These are phyloP conservation scores for Gynostemma pentaphyllum DNA, from an alignment of 306 rosid species.

Conservation along the genomic window DNA sequence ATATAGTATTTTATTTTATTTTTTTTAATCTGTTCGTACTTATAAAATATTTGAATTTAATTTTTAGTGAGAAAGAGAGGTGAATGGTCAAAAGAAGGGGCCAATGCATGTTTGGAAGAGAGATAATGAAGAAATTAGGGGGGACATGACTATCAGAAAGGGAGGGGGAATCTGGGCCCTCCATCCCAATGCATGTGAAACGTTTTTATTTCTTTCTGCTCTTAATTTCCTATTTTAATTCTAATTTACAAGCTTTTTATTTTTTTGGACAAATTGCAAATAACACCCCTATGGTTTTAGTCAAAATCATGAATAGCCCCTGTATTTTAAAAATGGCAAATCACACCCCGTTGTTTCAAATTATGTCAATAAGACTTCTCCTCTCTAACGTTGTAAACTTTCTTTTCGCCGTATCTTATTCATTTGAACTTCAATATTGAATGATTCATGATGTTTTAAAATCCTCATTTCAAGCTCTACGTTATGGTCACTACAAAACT, in stretches of 20 bases:
- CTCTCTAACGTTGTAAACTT: too few relatives aligned
- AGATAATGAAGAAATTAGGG: conserved; percentile 12
- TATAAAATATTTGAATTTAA: not conserved
- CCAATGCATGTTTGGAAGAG: conserved; percentile 43
- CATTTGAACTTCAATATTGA: not conserved
- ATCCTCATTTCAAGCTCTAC: too few relatives aligned
- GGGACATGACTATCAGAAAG: conserved; percentile 15
- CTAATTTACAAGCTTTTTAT: not conserved
- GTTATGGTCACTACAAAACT: too few relatives aligned
- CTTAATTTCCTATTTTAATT: conserved; percentile 5
- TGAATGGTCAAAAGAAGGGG: conserved; percentile 18
- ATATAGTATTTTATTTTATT: too few relatives aligned
- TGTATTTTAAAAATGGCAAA: too few relatives aligned
- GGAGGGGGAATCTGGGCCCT: conserved; percentile 23
- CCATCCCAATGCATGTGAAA: conserved; percentile 20
- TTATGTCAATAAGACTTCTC: too few relatives aligned
- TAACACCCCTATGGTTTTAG: too few relatives aligned
- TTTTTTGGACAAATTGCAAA: not conserved
- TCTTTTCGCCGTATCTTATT: too few relatives aligned
- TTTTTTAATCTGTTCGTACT: not conserved
- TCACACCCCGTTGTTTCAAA: too few relatives aligned
- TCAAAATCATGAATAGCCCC: too few relatives aligned
- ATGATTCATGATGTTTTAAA: too few relatives aligned
- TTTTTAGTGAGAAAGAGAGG: conserved; percentile 16
- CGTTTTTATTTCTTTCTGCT: conserved; percentile 1